These are phyloP conservation scores for Spergularia marina DNA, from an alignment of 148 eudicot species.

Conservation along the genomic window DNA sequence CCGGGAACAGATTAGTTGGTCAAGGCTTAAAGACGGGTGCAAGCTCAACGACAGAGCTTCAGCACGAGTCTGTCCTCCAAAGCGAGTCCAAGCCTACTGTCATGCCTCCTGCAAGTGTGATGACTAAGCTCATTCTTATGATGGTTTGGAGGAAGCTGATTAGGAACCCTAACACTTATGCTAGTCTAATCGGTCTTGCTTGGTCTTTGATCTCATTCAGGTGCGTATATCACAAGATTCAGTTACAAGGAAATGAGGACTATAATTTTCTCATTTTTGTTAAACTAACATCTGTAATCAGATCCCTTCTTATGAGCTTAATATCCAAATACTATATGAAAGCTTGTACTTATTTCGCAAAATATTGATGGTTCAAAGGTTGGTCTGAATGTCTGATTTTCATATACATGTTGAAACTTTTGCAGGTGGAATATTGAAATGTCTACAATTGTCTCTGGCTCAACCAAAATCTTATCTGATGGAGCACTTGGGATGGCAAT, in stretches of 20 bases:
- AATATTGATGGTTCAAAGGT: too few species aligned
- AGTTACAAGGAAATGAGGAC: too few species aligned
- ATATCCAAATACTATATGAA: too few species aligned
- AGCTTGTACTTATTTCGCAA: too few species aligned
- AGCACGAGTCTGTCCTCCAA: conserved; percentile 43
- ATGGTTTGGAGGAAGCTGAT: conserved; percentile 91
- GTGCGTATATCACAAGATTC: conserved; percentile 25
- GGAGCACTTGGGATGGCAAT: conserved; percentile 93
- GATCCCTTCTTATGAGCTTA: too few species aligned
- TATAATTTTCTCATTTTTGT: too few species aligned
- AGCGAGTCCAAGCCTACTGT: conserved; percentile 48
- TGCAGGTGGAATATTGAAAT: conserved; percentile 60
- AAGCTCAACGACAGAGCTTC: conserved; percentile 73
- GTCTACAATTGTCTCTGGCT: conserved; percentile 73
- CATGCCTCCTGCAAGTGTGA: conserved; percentile 77
- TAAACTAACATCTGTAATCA: too few species aligned
- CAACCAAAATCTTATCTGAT: conserved; percentile 66
- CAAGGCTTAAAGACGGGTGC: conserved; percentile 67
- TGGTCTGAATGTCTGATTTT: too few species aligned
- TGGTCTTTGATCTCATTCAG: conserved; percentile 78
- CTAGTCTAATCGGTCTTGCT: conserved; percentile 70
- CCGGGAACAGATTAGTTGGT: conserved; percentile 49
- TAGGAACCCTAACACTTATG: conserved; percentile 77
- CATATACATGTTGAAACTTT: background rate
- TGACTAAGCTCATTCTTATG: conserved; percentile 71